These are phyloP conservation scores for Dendrobium chrysotoxum DNA, from an alignment of 106 monocot species.

Conservation along the genomic window DNA sequence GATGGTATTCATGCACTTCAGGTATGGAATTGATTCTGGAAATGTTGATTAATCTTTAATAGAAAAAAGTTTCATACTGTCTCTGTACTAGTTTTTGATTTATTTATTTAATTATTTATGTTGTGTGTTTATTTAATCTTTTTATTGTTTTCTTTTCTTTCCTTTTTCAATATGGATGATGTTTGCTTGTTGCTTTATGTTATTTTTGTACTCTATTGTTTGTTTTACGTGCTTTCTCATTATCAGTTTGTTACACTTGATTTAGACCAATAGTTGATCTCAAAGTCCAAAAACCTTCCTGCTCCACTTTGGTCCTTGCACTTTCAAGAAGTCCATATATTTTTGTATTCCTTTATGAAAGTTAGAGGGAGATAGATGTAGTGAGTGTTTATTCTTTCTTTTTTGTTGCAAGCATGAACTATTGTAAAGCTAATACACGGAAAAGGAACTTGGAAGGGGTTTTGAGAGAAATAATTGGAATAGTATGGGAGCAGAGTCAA, in stretches of 20 bases:
- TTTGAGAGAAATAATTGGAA: not conserved
- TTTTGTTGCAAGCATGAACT: not conserved
- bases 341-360: not conserved
- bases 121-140: no score
- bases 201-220: not conserved
- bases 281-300: not conserved
- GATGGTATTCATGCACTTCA: conserved; percentile 74
- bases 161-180: not conserved
- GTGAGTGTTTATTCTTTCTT: no score
- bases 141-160: no score
- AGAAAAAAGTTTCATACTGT: not conserved
- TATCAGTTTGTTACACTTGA: not conserved
- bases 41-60: not conserved
- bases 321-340: not conserved
- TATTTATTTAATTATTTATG: no score
- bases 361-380: not conserved
- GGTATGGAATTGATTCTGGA: conserved; percentile 24
- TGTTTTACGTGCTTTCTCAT: not conserved
- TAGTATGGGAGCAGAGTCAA: not conserved
- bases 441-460: not conserved
- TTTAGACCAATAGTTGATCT: not conserved
- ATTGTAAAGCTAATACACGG: not conserved
- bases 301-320: not conserved
- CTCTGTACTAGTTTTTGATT: not conserved
- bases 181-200: not conserved